Conservation (phyloP, 306 rosid genomes). For the Castanopsis chinensis region DNA sequence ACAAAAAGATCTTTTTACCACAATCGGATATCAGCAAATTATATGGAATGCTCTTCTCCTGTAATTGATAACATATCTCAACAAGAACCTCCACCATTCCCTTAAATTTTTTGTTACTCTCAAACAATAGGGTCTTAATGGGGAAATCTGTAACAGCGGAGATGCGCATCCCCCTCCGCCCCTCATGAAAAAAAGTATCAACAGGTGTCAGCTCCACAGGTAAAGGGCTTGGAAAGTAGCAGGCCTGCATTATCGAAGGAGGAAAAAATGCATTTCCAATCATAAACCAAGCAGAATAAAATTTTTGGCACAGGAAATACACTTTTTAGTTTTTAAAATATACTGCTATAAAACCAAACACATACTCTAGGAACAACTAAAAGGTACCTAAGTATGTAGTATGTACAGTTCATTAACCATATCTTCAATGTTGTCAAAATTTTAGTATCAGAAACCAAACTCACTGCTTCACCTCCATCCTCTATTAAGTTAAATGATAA, state of each 20-base stretch:
- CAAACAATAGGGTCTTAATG: slow-evolving; percentile 35
- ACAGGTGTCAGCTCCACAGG: slow-evolving; percentile 38
- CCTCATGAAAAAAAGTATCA: slow-evolving; percentile 19
- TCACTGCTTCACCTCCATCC: neutral
- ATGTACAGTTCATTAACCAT: neutral
- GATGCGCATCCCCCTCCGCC: slow-evolving; percentile 15
- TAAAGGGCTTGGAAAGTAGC: slow-evolving; percentile 37
- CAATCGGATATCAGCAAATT: slow-evolving; percentile 35
- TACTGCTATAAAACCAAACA: neutral
- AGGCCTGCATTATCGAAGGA: slow-evolving; percentile 29
- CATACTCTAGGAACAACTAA: neutral
- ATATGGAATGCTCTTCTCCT: slow-evolving; percentile 20
- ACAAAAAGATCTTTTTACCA: slow-evolving; percentile 39
- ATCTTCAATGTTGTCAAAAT: neutral
- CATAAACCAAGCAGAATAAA: neutral
- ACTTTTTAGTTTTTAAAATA: neutral
- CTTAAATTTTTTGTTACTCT: slow-evolving; percentile 24
- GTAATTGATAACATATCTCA: slow-evolving; percentile 27
- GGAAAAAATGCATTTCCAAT: neutral
- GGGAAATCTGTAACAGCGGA: slow-evolving; percentile 30
- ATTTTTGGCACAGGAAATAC: neutral
- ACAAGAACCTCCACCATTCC: slow-evolving; percentile 27
- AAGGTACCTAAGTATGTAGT: neutral
- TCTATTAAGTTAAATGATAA: neutral
- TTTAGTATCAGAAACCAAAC: neutral